Evolutionary conservation across 192 early-diverging fungal species (phyloP).

Genomic region (Podila verticillata): DNA sequence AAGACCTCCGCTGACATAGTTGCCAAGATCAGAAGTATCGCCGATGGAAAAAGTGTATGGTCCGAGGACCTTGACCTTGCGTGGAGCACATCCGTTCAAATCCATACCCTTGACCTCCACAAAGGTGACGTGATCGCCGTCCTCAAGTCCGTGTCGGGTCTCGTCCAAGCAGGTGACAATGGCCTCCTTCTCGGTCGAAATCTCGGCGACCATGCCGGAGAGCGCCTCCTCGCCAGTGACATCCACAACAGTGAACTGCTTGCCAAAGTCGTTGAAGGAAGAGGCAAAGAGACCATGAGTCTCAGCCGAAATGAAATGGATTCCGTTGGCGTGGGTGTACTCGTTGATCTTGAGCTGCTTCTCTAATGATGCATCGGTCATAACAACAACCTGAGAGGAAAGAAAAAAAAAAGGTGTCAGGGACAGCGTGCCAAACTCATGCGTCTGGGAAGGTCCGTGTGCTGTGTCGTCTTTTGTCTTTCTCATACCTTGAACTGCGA

Average conservation of each 20-base stretch:
- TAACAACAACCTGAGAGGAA: constrained; percentile 77
- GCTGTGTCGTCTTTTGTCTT: not conserved
- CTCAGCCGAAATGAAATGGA: constrained; percentile 91
- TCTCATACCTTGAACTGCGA: constrained; percentile 62
- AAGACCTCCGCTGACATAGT: constrained; percentile 85
- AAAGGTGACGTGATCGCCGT: constrained; percentile 96
- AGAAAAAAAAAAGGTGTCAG: not conserved
- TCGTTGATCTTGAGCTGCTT: constrained; percentile 89
- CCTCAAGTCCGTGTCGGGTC: constrained; percentile 96
- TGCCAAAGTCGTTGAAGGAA: constrained; percentile 96
- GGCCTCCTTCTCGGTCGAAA: constrained; percentile 79
- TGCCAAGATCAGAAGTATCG: constrained; percentile 79
- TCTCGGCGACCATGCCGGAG: constrained; percentile 90
- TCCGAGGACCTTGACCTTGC: constrained; percentile 86
- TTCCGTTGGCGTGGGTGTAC: constrained; percentile 74
- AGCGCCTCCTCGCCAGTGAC: constrained; percentile 93
- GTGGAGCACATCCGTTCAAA: constrained; percentile 83
- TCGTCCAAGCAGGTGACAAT: constrained; percentile 97
- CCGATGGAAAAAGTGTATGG: constrained; percentile 99
- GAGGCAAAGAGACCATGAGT: constrained; percentile 93
- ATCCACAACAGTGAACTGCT: constrained; percentile 86
- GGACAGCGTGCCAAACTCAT: not conserved
- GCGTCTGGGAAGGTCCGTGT: not conserved
- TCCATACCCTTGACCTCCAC: constrained; percentile 93
- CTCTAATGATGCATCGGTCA: constrained; percentile 81